Base-by-base conservation (phyloP, 139 green algal species). In the Micromonas pusilla region DNA sequence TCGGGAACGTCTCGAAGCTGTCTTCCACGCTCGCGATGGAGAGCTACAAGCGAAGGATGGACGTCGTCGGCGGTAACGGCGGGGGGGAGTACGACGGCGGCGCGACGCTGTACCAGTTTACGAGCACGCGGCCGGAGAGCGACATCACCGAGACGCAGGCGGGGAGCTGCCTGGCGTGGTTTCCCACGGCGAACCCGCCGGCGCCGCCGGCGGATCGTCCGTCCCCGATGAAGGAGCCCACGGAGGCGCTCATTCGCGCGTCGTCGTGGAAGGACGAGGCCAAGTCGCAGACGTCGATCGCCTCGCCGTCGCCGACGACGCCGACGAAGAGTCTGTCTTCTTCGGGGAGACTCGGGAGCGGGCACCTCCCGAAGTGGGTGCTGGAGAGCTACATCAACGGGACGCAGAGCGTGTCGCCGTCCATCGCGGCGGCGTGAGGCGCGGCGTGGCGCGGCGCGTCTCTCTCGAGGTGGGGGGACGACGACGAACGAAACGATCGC, bases 191-290 rank as follows among this genome's bases (percentile, higher is more conserved):
- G 3, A 5, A n/a, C 25, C 25, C 68, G 68, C 21, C 37, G 34
- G 37, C 20, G 1, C 5, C 13, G 34, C 19, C n/a, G 66, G 3
- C 21, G 25, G 52, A 36, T 36, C 3, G 37, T 34, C 45, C 36
- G 37, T 37, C 20, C 23, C 68, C 68, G 25, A 9, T 33, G 20
- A 57, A 57, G 45, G 68, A 64, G 30, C 68, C 68, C 19, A 63
- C 68, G 34, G 68, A 75, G 30, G 68, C 68, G 21, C 30, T 39
- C 19, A 30, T 33, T 4, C 36, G 68, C 52, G 68, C 68, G 33
- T 30, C 28, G 23, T 53, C 23, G 9, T 75, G 68, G 68, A 75
- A 75, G 30, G 23, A 75, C 2, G 68, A 75, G 53, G 68, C 38
- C 37, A 62, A 62, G 9, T 2, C 26, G n/a, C 9, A 9, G 45